Base-by-base conservation (phyloP, 1,284 basidiomycete species). In the Phellopilus nigrolimitatus region DNA sequence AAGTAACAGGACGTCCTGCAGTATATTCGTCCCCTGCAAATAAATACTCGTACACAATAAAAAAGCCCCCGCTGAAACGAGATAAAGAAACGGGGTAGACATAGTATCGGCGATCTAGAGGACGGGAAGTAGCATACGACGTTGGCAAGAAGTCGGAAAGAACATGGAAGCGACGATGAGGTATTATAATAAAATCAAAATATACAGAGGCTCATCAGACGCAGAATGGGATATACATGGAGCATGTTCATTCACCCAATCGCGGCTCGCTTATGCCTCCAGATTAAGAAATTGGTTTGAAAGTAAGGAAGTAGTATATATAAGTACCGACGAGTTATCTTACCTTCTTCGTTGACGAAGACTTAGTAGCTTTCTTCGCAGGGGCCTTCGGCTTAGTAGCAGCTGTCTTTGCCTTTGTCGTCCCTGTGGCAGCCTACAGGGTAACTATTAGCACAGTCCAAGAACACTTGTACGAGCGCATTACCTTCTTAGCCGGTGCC, bases 401-500 rank as follows among this genome's bases (percentile, higher is more conserved):
- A 44, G 64, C 51, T 33, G 64, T 54, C 51, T 66, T 67, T 13
- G 66, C 40, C 52, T 64, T 70, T 12, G 66, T 45, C 2, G 52
- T 28, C 39, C 63, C 67, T n/a, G 62, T 66, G 12, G 67, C 61
- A 47, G 67, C 56, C 70, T 72, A 24, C 49, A 6, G 19, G 3
- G 12, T 27, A 27, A 21, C 54, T 21, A 56, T 37, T 15, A 31
- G 22, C 10, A 34, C 47, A 19, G 13, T 12, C 27, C 24, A n/a
- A 19, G 12, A n/a, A 51, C 8, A 22, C 33, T 10, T 2, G 36
- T 36, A 28, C n/a, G 47, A 47, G 31, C 4, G n/a, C n/a, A 22
- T 19, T 56, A 71, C 71, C 64, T 68, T 71, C 63, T 73, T 74
- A 13, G 62, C 63, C 22, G 62, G 56, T 45, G 39, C 48, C 34